phyloP scores from a whole-genome alignment of 1,284 basidiomycete species.

The Grifola frondosa region DNA sequence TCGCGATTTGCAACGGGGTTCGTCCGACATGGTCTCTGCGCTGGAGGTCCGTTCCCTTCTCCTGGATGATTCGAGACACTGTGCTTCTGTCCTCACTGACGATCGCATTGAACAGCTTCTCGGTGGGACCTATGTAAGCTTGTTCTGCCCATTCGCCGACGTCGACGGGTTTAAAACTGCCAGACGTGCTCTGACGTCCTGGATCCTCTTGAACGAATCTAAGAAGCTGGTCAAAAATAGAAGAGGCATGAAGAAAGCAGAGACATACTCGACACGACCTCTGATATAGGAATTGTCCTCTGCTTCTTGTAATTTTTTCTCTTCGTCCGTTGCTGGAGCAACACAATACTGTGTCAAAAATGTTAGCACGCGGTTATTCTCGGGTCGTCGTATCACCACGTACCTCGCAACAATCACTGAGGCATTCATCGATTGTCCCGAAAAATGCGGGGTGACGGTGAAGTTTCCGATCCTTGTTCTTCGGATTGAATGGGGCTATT shows the following conservation, averaged over 20 bases:
- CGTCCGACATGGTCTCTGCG: slow-evolving; percentile 59
- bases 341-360: slow-evolving; percentile 44
- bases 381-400: no score
- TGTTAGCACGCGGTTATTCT: no score
- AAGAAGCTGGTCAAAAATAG: not conserved
- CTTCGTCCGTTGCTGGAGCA: slow-evolving; percentile 49
- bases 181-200: slow-evolving; percentile 57
- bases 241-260: not conserved
- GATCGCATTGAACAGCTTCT: slow-evolving; percentile 56
- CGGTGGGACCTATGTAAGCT: slow-evolving; percentile 52
- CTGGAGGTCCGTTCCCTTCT: slow-evolving; percentile 44
- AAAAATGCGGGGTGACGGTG: slow-evolving; percentile 66
- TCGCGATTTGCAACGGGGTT: slow-evolving; percentile 53
- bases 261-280: slow-evolving; percentile 48
- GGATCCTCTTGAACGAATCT: slow-evolving; percentile 60
- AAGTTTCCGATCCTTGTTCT: slow-evolving; percentile 54
- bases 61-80: slow-evolving; percentile 39
- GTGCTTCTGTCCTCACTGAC: slow-evolving; percentile 38
- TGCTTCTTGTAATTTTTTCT: slow-evolving; percentile 46
- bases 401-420: slow-evolving; percentile 62
- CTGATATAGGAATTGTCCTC: slow-evolving; percentile 54
- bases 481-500: slow-evolving; percentile 57
- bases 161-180: slow-evolving; percentile 65
- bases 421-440: slow-evolving; percentile 52
- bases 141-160: slow-evolving; percentile 64